Evolutionary conservation across 2,329 filamentous ascomycete species (phyloP).

Genomic region (Ophiostoma triangulosporum): DNA sequence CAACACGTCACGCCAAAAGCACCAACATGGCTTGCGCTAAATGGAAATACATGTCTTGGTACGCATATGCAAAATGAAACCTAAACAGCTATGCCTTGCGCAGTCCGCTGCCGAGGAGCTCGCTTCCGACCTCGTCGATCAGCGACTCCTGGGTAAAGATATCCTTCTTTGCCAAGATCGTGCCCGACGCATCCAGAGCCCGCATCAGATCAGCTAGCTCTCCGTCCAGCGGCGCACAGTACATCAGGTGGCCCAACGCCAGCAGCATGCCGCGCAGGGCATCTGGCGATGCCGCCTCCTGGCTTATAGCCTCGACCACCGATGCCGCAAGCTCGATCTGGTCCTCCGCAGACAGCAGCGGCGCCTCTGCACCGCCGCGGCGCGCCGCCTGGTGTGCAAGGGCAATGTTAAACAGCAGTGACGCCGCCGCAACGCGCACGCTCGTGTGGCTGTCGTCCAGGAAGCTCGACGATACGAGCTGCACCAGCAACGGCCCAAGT

Average conservation of each 20-base stretch:
- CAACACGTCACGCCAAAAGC: too few species aligned
- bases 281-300: slow-evolving; percentile 50
- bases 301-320: slow-evolving; percentile 56
- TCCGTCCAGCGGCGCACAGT: slow-evolving; percentile 53
- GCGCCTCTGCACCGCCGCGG: not conserved
- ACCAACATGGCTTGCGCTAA: too few species aligned
- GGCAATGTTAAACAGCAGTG: slow-evolving; percentile 71
- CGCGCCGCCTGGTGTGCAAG: slow-evolving; percentile 43
- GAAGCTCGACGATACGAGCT: slow-evolving; percentile 62
- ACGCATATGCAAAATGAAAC: too few species aligned
- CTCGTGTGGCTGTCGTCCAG: slow-evolving; percentile 63
- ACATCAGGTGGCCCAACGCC: slow-evolving; percentile 63
- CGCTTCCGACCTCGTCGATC: slow-evolving; percentile 38
- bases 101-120: slow-evolving; percentile 38
- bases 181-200: slow-evolving; percentile 59
- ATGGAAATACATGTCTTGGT: too few species aligned
- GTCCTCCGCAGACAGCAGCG: slow-evolving; percentile 46
- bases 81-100: not conserved
- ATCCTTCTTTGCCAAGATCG: slow-evolving; percentile 44
- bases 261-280: slow-evolving; percentile 65
- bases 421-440: slow-evolving; percentile 68
- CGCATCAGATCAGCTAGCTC: slow-evolving; percentile 69
- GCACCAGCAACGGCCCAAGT: slow-evolving; percentile 46
- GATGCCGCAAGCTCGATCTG: slow-evolving; percentile 75
- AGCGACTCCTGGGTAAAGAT: slow-evolving; percentile 43